Evolutionary conservation across 495 filamentous ascomycete species (phyloP), one percentile per base, ranked within the genome.

Genomic region (Talaromyces wortmannii): DNA sequence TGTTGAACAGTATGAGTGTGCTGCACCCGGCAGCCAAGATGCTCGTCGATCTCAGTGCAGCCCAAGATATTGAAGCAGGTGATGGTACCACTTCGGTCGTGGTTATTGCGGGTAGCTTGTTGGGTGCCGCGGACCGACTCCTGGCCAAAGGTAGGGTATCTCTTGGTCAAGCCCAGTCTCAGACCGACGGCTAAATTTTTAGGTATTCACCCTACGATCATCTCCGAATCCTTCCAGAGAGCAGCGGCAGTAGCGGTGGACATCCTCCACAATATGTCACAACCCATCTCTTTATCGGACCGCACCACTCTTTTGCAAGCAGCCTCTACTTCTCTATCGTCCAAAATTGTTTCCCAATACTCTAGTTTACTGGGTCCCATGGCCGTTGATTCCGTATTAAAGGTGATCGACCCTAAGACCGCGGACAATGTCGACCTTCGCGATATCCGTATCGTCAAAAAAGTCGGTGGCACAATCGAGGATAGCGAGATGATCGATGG

Each of bases 21-120:
- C 89, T 97, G 90, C 94, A 98, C 70, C 94, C 94, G 40, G 92
- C 94, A 54, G 94, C 94, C 44, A 94, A 95, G 77, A 98, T 98
- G 94, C 84, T 98, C 52, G 94, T 98, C 60, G 91, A 98, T 67
- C 82, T 98, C 50, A 92, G 91, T 62, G 89, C 92, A 58, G 94
- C 94, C 59, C 94, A 98, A 70, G 94, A 98, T 79, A 89, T 98
- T 57, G 94, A 98, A 70, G 94, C 94, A 57, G 94, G 94, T 71
- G 94, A 98, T 74, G 94, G 94, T 68, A 98, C 94, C 55, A 98
- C 94, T 36, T 97, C 94, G 5, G 94, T 98, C 8, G 94, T 98
- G 49, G 94, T 98, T 55, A 96, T 98, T 69, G 90, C 90, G 60
- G 94, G 94, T 60, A 95, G 90, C 71, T 72, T 98, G 59, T 81